phyloP scores from a whole-genome alignment of 192 early-diverging fungal species.

The Linnemannia hyalina region DNA sequence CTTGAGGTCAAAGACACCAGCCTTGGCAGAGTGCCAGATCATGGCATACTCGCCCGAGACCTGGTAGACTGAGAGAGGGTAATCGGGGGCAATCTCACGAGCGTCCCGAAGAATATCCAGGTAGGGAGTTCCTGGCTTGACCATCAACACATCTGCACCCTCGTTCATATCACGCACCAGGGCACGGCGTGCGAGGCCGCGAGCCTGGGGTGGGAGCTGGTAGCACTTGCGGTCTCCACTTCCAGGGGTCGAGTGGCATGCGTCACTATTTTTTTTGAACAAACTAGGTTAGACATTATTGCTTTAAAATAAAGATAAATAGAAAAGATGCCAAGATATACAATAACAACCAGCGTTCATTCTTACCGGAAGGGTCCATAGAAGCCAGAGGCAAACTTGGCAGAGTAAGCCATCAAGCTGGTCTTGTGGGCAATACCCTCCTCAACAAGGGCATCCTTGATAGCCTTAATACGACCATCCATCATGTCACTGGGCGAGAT shows the following conservation, averaged over 20 bases:
- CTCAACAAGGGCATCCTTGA: slow-evolving; percentile 86
- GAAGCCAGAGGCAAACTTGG: slow-evolving; percentile 95
- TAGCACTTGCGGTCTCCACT: slow-evolving; percentile 95
- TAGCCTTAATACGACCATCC: slow-evolving; percentile 94
- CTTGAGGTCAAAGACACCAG: slow-evolving; percentile 87
- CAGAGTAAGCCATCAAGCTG: slow-evolving; percentile 95
- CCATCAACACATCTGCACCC: slow-evolving; percentile 98
- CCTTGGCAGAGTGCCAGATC: slow-evolving; percentile 87
- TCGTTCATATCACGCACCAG: slow-evolving; percentile 89
- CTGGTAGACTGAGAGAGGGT: slow-evolving; percentile 97
- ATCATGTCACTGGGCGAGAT: slow-evolving; percentile 98
- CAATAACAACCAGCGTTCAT: neutral
- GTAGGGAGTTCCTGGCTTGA: slow-evolving; percentile 97
- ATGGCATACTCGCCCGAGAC: slow-evolving; percentile 91
- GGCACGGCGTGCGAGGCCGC: slow-evolving; percentile 93
- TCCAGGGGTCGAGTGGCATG: slow-evolving; percentile 92
- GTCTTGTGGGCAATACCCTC: slow-evolving; percentile 84
- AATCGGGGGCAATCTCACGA: slow-evolving; percentile 79
- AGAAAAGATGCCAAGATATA: neutral
- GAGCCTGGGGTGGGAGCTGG: slow-evolving; percentile 90
- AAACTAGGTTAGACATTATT: neutral
- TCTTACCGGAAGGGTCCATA: slow-evolving; percentile 95
- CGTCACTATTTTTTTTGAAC: slow-evolving; percentile 66
- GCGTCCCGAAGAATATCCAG: slow-evolving; percentile 95
- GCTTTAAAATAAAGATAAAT: neutral